A percentile compares a stretch with the other conserved stretches of the same genome.
These are phyloP conservation scores for Tetradesmus obliquus DNA, from an alignment of 139 green algal species.

Conservation along the genomic window DNA sequence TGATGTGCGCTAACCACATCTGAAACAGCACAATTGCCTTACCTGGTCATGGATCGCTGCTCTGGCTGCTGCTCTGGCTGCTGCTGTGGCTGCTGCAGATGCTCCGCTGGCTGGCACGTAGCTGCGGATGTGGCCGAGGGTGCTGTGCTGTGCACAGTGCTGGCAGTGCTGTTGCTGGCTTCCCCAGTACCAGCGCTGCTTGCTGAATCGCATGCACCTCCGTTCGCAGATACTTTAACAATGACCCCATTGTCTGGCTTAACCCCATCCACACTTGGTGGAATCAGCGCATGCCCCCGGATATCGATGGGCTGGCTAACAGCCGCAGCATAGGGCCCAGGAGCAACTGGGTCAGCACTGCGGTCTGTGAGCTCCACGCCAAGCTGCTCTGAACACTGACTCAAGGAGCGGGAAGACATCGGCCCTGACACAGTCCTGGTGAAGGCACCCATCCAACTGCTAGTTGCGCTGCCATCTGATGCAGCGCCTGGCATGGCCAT, in stretches of 20 bases:
- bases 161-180: background rate
- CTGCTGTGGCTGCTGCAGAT: background rate
- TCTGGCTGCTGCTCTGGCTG: background rate
- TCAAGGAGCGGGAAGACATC: background rate
- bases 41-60: background rate
- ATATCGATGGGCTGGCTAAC: background rate
- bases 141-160: background rate
- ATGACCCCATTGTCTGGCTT: background rate
- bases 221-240: background rate
- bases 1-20: no score
- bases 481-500: background rate
- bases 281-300: background rate
- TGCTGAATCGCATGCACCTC: background rate
- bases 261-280: background rate
- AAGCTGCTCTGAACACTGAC: background rate
- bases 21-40: background rate
- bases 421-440: background rate
- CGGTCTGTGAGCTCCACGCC: background rate
- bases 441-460: background rate
- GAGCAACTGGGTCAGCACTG: background rate
- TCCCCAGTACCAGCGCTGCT: background rate
- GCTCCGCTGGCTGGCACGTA: background rate
- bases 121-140: background rate
- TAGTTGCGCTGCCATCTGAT: background rate
- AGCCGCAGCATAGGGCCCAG: background rate